These are phyloP conservation scores for Vairimorpha ceranae DNA, from an alignment of 371 early-diverging fungal species.

Conservation along the genomic window DNA sequence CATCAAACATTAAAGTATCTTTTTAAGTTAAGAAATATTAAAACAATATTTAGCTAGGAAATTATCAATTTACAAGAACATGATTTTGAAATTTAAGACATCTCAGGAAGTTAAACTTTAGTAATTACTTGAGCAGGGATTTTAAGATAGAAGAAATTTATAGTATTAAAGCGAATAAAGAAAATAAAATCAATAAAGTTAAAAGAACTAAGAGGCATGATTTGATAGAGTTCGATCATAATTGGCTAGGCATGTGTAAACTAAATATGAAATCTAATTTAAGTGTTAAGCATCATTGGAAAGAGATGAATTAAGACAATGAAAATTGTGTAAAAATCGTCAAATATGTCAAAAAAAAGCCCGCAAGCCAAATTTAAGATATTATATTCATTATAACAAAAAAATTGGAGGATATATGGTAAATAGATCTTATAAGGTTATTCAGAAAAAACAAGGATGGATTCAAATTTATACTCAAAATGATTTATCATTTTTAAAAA, in stretches of 20 bases:
- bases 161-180: neutral
- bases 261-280: slow-evolving; percentile 22
- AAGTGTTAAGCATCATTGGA: slow-evolving; percentile 2
- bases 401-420: neutral
- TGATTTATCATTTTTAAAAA: slow-evolving; percentile 14
- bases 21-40: neutral
- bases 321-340: slow-evolving; percentile 1
- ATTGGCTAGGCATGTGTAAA: neutral
- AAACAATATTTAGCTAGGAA: slow-evolving; percentile 5
- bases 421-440: slow-evolving; percentile 19
- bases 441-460: neutral
- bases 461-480: slow-evolving; percentile 10
- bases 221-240: neutral
- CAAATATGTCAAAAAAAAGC: slow-evolving; percentile 7
- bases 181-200: neutral
- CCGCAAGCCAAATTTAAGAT: neutral
- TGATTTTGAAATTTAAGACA: slow-evolving; percentile 28
- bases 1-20: slow-evolving; percentile 21
- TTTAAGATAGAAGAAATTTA: neutral
- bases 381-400: neutral
- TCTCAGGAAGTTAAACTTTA: slow-evolving; percentile 11
- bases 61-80: slow-evolving; percentile 11
- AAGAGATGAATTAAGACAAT: neutral
- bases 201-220: neutral
- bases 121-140: slow-evolving; percentile 18